A percentile compares a stretch with the other conserved stretches of the same genome.
phyloP scores from a whole-genome alignment of 352 stramenopile species.

The Phytophthora pistaciae region DNA sequence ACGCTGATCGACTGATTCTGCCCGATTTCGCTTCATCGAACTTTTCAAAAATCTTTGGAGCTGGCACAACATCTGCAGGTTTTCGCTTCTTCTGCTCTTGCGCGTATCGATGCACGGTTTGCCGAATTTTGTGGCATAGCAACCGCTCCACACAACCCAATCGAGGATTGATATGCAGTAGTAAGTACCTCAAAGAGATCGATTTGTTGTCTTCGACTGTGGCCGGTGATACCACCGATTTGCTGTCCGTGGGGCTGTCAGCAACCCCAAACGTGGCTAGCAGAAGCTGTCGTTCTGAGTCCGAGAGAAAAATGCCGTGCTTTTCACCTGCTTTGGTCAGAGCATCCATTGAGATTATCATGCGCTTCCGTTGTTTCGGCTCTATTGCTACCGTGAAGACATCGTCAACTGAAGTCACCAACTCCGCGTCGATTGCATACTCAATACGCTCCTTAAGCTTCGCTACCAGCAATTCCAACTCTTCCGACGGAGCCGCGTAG shows the following conservation, averaged over 20 bases:
- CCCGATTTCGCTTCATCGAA: constrained; percentile 60
- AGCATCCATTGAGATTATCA: constrained; percentile 17
- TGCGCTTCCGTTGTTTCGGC: constrained; percentile 23
- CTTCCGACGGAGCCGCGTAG: constrained; percentile 60
- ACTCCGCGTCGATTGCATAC: constrained; percentile 59
- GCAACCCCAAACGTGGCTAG: constrained; percentile 25
- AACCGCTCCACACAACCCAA: constrained; percentile 59
- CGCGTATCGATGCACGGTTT: constrained; percentile 52
- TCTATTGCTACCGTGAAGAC: constrained; percentile 28
- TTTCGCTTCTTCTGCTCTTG: constrained; percentile 43
- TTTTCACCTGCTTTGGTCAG: constrained; percentile 36
- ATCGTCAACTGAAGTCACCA: constrained; percentile 55
- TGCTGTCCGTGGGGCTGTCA: constrained; percentile 2
- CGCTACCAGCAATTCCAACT: constrained; percentile 61
- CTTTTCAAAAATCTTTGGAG: constrained; percentile 57
- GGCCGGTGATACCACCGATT: neutral
- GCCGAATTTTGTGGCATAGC: constrained; percentile 69
- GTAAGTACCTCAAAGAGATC: constrained; percentile 54
- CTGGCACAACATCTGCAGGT: constrained; percentile 18
- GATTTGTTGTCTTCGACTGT: constrained; percentile 9
- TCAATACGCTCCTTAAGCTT: constrained; percentile 74
- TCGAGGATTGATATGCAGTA: constrained; percentile 67
- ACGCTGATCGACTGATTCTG: constrained; percentile 64
- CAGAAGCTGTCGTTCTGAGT: constrained; percentile 39
- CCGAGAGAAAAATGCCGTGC: constrained; percentile 45